A percentile compares a stretch with the other conserved stretches of the same genome.
Conservation (phyloP, 768 basidiomycete species). For the Pleurotus ostreatus region DNA sequence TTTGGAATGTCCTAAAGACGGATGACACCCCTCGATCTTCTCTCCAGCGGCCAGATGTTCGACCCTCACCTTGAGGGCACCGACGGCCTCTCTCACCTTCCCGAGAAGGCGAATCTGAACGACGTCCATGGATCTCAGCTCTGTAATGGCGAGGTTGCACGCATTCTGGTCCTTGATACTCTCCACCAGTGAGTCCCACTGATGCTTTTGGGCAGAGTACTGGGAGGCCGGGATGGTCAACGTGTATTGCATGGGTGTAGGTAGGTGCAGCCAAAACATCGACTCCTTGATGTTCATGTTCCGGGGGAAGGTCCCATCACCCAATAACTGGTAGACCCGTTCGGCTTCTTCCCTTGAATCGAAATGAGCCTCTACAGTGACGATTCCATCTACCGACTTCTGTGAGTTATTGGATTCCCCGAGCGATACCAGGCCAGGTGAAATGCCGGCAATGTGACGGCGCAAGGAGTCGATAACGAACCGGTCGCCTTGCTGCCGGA, state of each 20-base stretch:
- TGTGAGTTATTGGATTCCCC: slow-evolving; percentile 18
- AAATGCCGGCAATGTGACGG: slow-evolving; percentile 11
- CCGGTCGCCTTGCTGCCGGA: slow-evolving; percentile 13
- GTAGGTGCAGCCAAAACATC: slow-evolving; percentile 35
- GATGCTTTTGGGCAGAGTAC: slow-evolving; percentile 43
- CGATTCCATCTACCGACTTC: slow-evolving; percentile 21
- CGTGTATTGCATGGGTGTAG: slow-evolving; percentile 46
- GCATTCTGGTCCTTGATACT: slow-evolving; percentile 27
- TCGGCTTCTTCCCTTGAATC: slow-evolving; percentile 45
- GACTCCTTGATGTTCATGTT: slow-evolving; percentile 27
- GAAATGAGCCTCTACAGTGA: slow-evolving; percentile 41
- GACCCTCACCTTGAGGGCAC: slow-evolving; percentile 55
- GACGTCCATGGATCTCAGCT: slow-evolving; percentile 13
- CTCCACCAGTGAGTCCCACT: slow-evolving; percentile 42
- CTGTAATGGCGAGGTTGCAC: slow-evolving; percentile 19
- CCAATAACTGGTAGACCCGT: slow-evolving; percentile 30
- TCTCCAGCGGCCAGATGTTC: slow-evolving; percentile 52
- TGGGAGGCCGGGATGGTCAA: slow-evolving; percentile 44
- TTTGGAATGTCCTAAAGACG: slow-evolving; percentile 25
- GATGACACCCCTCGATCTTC: slow-evolving; percentile 48
- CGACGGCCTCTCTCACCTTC: slow-evolving; percentile 47
- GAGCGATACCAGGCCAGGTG: slow-evolving; percentile 17
- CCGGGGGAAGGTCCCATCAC: slow-evolving; percentile 21
- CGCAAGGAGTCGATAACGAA: slow-evolving; percentile 21
- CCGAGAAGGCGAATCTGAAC: slow-evolving; percentile 16